phyloP scores from a whole-genome alignment of 139 green algal genomes.

The Parachlorella kessleri region DNA sequence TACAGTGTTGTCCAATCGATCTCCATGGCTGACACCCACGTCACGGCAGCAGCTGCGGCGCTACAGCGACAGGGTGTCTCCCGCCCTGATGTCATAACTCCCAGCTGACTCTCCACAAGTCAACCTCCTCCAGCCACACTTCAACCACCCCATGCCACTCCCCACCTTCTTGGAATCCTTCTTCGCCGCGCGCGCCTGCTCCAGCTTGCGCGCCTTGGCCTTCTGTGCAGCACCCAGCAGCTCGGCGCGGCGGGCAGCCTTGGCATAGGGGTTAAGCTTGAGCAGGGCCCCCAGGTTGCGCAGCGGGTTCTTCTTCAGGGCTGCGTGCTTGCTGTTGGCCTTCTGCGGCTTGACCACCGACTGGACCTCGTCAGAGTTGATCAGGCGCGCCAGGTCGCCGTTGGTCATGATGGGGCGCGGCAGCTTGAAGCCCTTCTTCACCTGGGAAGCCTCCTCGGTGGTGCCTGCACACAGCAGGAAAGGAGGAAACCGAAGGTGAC shows the following conservation, averaged over 20 bases:
- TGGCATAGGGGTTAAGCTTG: slow-evolving; percentile 98
- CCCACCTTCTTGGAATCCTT: slow-evolving; percentile 45
- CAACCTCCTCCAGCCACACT: too few relatives aligned
- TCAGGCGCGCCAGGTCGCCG: slow-evolving; percentile 92
- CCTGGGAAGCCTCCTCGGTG: slow-evolving; percentile 56
- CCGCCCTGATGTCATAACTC: too few relatives aligned
- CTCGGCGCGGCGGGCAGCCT: slow-evolving; percentile 61
- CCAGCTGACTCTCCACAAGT: too few relatives aligned
- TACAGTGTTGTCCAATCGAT: too few relatives aligned
- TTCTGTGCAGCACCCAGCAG: slow-evolving; percentile 62
- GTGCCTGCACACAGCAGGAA: slow-evolving; percentile 51
- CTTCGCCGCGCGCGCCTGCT: neutral
- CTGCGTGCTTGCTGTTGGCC: slow-evolving; percentile 35
- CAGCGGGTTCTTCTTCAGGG: slow-evolving; percentile 98
- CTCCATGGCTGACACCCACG: too few relatives aligned
- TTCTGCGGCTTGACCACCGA: slow-evolving; percentile 71
- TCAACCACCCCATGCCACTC: too few relatives aligned
- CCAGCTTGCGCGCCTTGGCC: slow-evolving; percentile 18
- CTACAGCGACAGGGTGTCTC: too few relatives aligned
- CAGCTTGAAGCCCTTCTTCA: slow-evolving; percentile 97
- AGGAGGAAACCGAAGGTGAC: too few relatives aligned
- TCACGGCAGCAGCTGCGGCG: too few relatives aligned
- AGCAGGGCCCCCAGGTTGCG: slow-evolving; percentile 96
- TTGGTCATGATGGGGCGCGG: slow-evolving; percentile 91
- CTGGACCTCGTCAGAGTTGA: slow-evolving; percentile 98